Evolutionary conservation across 352 stramenopile genomes (phyloP).

Genomic region (Paralagenidium karlingii): DNA sequence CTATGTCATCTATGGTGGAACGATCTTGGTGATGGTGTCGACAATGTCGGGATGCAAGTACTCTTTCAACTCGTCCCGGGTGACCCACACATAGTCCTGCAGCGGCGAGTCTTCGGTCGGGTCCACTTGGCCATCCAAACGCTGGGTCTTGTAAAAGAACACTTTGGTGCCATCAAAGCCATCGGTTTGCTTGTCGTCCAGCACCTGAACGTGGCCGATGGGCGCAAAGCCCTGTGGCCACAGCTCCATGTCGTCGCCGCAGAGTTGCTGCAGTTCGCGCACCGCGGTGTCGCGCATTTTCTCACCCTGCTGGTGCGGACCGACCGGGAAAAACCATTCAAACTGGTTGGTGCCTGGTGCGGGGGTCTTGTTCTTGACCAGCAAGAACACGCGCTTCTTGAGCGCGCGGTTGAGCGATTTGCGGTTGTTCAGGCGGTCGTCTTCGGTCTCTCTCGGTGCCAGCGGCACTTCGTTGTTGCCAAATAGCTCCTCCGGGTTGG

Average conservation of each 20-base stretch:
- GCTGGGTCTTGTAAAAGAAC: conserved; percentile 81
- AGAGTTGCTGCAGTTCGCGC: conserved; percentile 29
- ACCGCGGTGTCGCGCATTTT: conserved; percentile 76
- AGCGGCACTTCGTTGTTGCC: conserved; percentile 66
- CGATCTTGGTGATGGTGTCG: conserved; percentile 68
- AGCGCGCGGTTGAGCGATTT: conserved; percentile 77
- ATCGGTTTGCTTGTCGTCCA: conserved; percentile 24
- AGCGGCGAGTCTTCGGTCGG: conserved; percentile 40
- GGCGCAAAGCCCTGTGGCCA: conserved; percentile 57
- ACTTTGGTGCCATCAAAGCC: conserved; percentile 72
- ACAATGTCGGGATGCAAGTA: conserved; percentile 59
- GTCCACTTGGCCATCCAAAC: conserved; percentile 34
- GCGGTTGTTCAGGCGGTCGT: conserved; percentile 61
- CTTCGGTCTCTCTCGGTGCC: conserved; percentile 65
- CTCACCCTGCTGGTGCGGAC: conserved; percentile 40
- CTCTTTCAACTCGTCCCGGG: conserved; percentile 51
- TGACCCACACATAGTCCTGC: conserved; percentile 74
- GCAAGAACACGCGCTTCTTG: conserved; percentile 65
- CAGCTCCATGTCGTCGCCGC: conserved; percentile 31
- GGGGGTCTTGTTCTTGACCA: conserved; percentile 34
- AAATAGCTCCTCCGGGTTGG: conserved; percentile 55
- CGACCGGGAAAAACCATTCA: conserved; percentile 68
- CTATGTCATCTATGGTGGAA: conserved; percentile 28
- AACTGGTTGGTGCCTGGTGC: conserved; percentile 24
- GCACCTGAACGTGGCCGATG: conserved; percentile 60